Conservation (phyloP, 2,329 filamentous ascomycete genomes). For the Trichoderma atrobrunneum region DNA sequence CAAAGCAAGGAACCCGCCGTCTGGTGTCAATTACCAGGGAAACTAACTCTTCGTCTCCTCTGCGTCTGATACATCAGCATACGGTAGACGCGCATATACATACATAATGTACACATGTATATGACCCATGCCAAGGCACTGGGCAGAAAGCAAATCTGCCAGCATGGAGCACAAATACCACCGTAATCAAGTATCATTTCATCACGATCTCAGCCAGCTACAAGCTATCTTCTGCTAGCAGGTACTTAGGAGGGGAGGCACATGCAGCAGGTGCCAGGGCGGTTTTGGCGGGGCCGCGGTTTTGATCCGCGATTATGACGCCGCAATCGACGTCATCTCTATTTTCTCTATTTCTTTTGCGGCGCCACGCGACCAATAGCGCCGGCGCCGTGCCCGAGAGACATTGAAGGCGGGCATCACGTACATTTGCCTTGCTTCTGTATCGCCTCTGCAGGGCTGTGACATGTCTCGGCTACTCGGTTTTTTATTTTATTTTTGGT, state of each 20-base stretch:
- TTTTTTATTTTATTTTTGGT: background rate
- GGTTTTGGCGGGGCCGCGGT: background rate
- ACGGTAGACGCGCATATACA: background rate
- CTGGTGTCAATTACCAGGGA: background rate
- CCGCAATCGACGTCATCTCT: constrained; percentile 9
- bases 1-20: background rate
- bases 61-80: background rate
- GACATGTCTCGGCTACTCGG: background rate
- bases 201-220: background rate
- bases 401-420: background rate
- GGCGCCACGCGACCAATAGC: constrained; percentile 2
- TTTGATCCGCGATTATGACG: constrained; percentile 10
- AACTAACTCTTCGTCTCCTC: background rate
- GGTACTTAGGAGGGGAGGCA: background rate
- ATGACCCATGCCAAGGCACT: background rate
- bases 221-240: background rate
- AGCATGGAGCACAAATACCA: background rate
- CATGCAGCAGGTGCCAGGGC: background rate
- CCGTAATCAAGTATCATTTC: background rate
- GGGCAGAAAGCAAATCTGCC: background rate
- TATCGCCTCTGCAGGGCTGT: background rate
- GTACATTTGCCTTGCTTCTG: background rate
- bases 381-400: background rate
- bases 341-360: background rate
- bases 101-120: background rate